Conservation (phyloP, 306 rosid genomes). For the Dalbergia cochinchinensis region DNA sequence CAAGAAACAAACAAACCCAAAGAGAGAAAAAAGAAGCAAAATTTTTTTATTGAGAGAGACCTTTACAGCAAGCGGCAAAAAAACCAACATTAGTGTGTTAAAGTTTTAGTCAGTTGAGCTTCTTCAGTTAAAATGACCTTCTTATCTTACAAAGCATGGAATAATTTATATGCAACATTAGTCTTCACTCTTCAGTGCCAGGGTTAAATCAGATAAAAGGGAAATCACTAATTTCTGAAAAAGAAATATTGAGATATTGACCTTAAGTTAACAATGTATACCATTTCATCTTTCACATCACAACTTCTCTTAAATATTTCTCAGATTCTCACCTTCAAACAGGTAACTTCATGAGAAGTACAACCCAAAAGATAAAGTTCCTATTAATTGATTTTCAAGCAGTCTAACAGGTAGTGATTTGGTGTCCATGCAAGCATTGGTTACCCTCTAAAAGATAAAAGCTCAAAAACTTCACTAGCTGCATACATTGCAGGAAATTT, state of each 20-base stretch:
- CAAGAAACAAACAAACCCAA: neutral
- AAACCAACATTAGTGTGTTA: neutral
- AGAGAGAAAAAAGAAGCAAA: neutral
- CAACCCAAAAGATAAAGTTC: constrained; percentile 18
- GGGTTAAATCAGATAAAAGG: neutral
- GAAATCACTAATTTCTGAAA: neutral
- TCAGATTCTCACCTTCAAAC: constrained; percentile 3
- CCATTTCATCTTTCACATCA: constrained; percentile 9
- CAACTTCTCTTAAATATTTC: neutral
- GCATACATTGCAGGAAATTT: constrained; percentile 69
- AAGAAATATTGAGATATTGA: neutral
- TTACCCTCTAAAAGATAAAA: neutral
- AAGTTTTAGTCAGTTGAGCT: neutral
- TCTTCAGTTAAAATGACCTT: neutral
- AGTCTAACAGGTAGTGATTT: neutral
- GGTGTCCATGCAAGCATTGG: constrained; percentile 8
- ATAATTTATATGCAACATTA: neutral
- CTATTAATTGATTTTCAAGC: neutral
- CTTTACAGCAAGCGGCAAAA: neutral
- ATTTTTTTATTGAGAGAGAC: neutral
- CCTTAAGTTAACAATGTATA: neutral
- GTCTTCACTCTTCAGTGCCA: neutral
- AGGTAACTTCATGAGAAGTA: neutral
- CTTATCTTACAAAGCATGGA: neutral
- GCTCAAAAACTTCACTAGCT: constrained; percentile 13